Conservation (phyloP, 805 yeast genomes). For the Citeromyces matritensis region DNA sequence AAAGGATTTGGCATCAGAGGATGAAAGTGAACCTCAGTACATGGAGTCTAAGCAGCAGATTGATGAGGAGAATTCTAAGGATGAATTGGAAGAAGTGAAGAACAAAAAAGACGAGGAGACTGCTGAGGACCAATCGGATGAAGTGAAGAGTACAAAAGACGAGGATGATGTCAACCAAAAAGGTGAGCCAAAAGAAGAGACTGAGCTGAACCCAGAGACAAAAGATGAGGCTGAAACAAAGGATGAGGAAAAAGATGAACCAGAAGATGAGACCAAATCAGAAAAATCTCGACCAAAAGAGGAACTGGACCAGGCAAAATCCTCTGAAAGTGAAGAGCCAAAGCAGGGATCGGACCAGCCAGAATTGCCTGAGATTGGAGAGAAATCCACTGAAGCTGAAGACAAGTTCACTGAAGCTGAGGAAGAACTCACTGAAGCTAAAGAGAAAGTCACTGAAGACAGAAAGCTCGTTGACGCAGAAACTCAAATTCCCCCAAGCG, state of each 20-base stretch:
- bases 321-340: neutral
- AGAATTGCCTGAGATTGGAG: neutral
- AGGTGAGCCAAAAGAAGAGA: slow-evolving; percentile 5
- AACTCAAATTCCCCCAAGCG: neutral
- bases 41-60: slow-evolving; percentile 1
- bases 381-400: neutral
- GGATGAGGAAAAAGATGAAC: slow-evolving; percentile 4
- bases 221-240: slow-evolving; percentile 8
- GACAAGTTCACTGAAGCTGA: neutral
- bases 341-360: neutral
- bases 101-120: slow-evolving; percentile 1
- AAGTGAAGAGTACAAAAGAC: slow-evolving; percentile 5
- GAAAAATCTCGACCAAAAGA: neutral
- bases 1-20: neutral
- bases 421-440: neutral
- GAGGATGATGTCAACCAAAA: slow-evolving; percentile 4
- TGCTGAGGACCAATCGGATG: slow-evolving; percentile 3
- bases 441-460: neutral
- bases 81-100: slow-evolving; percentile 1
- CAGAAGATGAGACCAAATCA: slow-evolving; percentile 4
- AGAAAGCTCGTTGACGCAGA: neutral
- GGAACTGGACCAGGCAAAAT: neutral
- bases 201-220: slow-evolving; percentile 3
- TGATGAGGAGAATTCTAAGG: slow-evolving; percentile 2
- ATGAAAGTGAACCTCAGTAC: slow-evolving; percentile 1